Percentiles rank a stretch among this genome's conserved stretches.
phyloP scores from a whole-genome alignment of 345 rosid species.

The Abelmoschus esculentus region DNA sequence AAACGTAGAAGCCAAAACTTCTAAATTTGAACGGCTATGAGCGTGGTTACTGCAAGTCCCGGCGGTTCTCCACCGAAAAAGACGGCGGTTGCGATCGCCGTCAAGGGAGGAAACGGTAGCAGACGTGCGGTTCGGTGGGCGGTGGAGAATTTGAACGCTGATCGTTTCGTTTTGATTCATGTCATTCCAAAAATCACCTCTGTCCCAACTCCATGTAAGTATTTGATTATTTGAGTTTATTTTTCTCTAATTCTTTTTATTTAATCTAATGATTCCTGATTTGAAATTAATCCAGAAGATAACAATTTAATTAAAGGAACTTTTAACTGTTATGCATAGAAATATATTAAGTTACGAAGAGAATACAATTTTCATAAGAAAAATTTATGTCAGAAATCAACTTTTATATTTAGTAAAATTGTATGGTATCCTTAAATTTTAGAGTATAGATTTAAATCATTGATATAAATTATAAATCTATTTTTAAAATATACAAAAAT shows the following conservation, averaged over 20 bases:
- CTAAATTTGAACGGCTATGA: background rate
- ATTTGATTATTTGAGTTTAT: background rate
- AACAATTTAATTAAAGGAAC: too few species aligned
- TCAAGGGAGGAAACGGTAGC: conserved; percentile 59
- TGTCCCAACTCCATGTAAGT: conserved; percentile 69
- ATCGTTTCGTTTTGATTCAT: conserved; percentile 62
- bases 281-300: background rate
- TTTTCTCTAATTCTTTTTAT: background rate
- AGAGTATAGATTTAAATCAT: too few species aligned
- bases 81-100: conserved; percentile 45
- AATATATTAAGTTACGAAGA: too few species aligned
- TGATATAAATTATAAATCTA: too few species aligned
- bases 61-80: conserved; percentile 20
- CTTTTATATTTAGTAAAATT: too few species aligned
- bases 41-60: background rate
- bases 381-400: too few species aligned
- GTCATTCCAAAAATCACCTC: conserved; percentile 56
- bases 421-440: too few species aligned
- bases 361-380: too few species aligned
- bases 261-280: background rate
- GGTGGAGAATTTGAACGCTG: conserved; percentile 41
- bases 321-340: background rate
- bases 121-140: conserved; percentile 81
- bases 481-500: too few species aligned
- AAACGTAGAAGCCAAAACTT: background rate